A percentile compares a stretch with the other conserved stretches of the same genome.
Evolutionary conservation across 306 rosid genomes (phyloP).

Genomic region (Ormosia emarginata): DNA sequence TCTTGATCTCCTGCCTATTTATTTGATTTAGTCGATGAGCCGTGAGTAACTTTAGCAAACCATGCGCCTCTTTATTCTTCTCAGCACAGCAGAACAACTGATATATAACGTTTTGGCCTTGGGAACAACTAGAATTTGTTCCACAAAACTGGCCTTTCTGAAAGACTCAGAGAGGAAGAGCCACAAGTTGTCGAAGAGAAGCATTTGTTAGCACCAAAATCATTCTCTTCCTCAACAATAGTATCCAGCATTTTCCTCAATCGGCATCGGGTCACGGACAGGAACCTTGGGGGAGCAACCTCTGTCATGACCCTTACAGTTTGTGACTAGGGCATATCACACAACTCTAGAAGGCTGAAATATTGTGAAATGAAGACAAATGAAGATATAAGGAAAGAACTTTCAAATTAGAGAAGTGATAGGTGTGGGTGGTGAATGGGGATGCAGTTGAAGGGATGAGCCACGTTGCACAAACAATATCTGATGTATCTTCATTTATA

Average conservation of each 20-base stretch:
- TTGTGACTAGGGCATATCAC: slow-evolving; percentile 24
- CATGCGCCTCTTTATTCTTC: slow-evolving; percentile 25
- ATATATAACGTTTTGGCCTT: no score
- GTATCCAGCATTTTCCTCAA: slow-evolving; percentile 40
- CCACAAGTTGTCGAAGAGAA: slow-evolving; percentile 8
- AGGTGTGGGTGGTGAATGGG: no score
- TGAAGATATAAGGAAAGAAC: no score
- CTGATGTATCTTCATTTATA: no score
- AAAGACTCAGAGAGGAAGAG: not conserved
- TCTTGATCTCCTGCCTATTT: slow-evolving; percentile 13
- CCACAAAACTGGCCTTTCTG: slow-evolving; percentile 5
- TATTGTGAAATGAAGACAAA: no score
- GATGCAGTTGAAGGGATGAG: no score
- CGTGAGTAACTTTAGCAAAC: not conserved
- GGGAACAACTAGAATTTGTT: not conserved
- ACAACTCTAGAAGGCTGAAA: not conserved
- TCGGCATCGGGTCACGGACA: slow-evolving; percentile 20
- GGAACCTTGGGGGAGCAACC: slow-evolving; percentile 46
- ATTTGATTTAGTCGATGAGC: not conserved
- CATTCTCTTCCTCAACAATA: slow-evolving; percentile 9
- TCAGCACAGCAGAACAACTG: no score
- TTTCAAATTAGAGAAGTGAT: no score
- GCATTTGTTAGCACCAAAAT: slow-evolving; percentile 18
- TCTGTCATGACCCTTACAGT: slow-evolving; percentile 33
- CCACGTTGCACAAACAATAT: no score